Evolutionary conservation across 306 rosid genomes (phyloP).

Genomic region (Glycine latifolia): DNA sequence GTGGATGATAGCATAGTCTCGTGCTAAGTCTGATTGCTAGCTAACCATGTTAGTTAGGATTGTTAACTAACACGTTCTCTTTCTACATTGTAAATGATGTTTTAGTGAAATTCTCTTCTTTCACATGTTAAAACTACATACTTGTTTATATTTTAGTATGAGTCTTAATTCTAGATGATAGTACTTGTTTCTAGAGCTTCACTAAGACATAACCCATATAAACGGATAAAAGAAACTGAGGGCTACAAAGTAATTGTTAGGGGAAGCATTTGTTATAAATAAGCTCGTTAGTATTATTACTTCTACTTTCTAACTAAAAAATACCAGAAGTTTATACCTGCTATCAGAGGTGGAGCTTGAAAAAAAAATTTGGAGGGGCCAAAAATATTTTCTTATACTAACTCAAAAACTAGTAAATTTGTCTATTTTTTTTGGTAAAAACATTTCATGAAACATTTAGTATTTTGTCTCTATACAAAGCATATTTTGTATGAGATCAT

Average conservation of each 20-base stretch:
- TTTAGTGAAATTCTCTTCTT: background rate
- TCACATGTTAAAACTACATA: background rate
- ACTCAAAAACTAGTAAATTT: too few species aligned
- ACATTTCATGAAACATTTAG: too few species aligned
- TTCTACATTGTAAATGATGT: slow-evolving; percentile 27
- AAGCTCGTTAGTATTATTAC: background rate
- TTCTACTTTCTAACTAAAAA: too few species aligned
- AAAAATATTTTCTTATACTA: too few species aligned
- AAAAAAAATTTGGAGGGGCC: too few species aligned
- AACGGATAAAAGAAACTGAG: too few species aligned
- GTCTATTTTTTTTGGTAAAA: too few species aligned
- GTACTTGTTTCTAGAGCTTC: background rate
- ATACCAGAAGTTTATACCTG: background rate
- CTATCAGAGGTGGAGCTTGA: too few species aligned
- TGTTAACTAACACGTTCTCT: background rate
- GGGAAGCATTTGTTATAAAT: background rate
- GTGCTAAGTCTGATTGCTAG: slow-evolving; percentile 72
- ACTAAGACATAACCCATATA: too few species aligned
- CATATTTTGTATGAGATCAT: too few species aligned
- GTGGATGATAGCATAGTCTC: slow-evolving; percentile 91
- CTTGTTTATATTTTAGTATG: background rate
- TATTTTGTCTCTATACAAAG: too few species aligned
- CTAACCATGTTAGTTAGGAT: background rate
- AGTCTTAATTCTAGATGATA: background rate
- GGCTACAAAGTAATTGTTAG: too few species aligned